phyloP scores from a whole-genome alignment of 192 early-diverging fungal species.

The Linnemannia schmuckeri region DNA sequence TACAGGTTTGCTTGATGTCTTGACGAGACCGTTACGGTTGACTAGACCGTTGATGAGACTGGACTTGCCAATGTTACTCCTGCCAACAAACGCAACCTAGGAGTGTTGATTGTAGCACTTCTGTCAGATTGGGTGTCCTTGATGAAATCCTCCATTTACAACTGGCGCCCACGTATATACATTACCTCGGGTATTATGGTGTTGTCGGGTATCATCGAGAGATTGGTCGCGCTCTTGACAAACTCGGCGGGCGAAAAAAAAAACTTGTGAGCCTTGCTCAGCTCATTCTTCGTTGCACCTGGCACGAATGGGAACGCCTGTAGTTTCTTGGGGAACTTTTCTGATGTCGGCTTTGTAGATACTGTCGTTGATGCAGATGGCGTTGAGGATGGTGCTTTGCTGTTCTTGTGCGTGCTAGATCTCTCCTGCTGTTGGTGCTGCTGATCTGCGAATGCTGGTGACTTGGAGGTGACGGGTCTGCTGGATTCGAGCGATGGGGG shows the following conservation, averaged over 20 bases:
- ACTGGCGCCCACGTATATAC: neutral
- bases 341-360: neutral
- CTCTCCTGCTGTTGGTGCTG: neutral
- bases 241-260: constrained; percentile 49
- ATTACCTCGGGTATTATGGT: constrained; percentile 48
- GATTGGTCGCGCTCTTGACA: constrained; percentile 41
- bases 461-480: neutral
- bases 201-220: constrained; percentile 51
- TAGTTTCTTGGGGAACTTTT: constrained; percentile 39
- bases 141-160: neutral
- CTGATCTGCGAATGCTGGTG: neutral
- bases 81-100: constrained; percentile 67
- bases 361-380: neutral
- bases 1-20: constrained; percentile 69
- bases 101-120: neutral
- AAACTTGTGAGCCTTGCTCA: constrained; percentile 50
- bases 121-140: neutral
- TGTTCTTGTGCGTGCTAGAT: neutral
- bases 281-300: constrained; percentile 34
- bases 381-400: neutral
- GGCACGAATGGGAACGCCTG: constrained; percentile 52
- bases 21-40: constrained; percentile 62
- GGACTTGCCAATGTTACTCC: constrained; percentile 73
- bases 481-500: neutral
- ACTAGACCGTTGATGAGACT: constrained; percentile 66